Evolutionary conservation across 108 stramenopile genomes (phyloP), one percentile per base, ranked within the genome.

Genomic region (Schizochytrium sp.): DNA sequence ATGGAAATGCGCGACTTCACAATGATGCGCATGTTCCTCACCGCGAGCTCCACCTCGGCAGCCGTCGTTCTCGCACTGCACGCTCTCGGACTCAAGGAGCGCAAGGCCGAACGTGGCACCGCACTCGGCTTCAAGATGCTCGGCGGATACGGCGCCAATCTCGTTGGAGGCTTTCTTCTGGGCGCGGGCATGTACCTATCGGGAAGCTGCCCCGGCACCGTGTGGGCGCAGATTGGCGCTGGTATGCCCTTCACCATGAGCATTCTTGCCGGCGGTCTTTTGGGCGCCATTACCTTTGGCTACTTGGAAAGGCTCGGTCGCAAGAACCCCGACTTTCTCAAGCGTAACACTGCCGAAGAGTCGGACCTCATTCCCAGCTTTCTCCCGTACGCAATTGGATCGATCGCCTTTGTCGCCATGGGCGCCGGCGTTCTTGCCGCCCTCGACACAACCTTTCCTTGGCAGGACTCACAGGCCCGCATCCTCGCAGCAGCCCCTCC

Each of bases 181-280:
- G 60, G 60, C 18, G 29, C 41, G 5, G 88, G 88, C 8, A 88
- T 88, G 88, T 44, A 25, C 60, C 29, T 88, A 47, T 10, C 60
- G 25, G 88, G 88, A 12, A 41, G 45, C 18, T 88, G 88, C 88
- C 88, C 88, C 16, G 88, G 88, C 44, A 88, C 88, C 5, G 34
- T 69, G 4, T 88, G 44, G 57, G 88, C 88, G 23, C 88, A 88
- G 63, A 69, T 88, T 88, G 88, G 88, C 19, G 60, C 60, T 5
- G 88, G 88, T 6, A 41, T 34, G 29, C 45, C 44, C 19, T 43
- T 28, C 25, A 53, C 88, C 43, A 5, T 8, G 29, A 43, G 10
- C 4, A 57, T 60, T 3, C 5, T 88, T 48, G 88, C 60, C 8
- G 88, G 60, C 47, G 88, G 44, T 8, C 47, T 88, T 0, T 16